Conservation (phyloP, 257 asterid species). For the Penstemon barbatus region DNA sequence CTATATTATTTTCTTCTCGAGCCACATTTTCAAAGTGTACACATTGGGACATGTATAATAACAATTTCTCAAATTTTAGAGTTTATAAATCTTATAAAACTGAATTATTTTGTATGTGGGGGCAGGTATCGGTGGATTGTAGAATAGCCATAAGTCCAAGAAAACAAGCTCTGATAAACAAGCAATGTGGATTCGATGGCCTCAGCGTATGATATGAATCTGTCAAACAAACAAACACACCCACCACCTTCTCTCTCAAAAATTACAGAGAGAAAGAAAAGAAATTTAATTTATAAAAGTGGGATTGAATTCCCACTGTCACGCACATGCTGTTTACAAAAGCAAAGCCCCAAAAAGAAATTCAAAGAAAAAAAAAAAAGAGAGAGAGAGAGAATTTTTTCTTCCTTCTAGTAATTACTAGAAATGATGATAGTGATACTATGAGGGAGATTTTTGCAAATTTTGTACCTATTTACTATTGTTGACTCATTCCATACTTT, state of each 20-base stretch:
- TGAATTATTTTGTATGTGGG: neutral
- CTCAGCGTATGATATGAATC: slow-evolving; percentile 79
- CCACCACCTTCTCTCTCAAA: neutral
- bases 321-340: slow-evolving; percentile 16
- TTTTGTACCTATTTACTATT: neutral
- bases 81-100: too few relatives aligned
- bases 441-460: neutral
- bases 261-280: neutral
- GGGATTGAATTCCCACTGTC: slow-evolving; percentile 14
- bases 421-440: too few relatives aligned
- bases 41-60: neutral
- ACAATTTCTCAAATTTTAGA: too few relatives aligned
- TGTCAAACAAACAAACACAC: neutral
- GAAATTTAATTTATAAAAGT: neutral
- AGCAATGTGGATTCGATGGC: slow-evolving; percentile 94
- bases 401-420: neutral
- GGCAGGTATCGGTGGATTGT: slow-evolving; percentile 90
- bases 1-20: neutral
- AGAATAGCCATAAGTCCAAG: slow-evolving; percentile 79
- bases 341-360: slow-evolving; percentile 2
- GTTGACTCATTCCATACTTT: neutral
- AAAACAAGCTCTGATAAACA: slow-evolving; percentile 68
- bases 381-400: neutral
- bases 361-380: neutral
- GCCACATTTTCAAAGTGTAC: neutral